Percentiles rank a stretch among this genome's conserved stretches.
Evolutionary conservation across 1,139 yeast species (phyloP).

Genomic region (Zygoascus meyerae): DNA sequence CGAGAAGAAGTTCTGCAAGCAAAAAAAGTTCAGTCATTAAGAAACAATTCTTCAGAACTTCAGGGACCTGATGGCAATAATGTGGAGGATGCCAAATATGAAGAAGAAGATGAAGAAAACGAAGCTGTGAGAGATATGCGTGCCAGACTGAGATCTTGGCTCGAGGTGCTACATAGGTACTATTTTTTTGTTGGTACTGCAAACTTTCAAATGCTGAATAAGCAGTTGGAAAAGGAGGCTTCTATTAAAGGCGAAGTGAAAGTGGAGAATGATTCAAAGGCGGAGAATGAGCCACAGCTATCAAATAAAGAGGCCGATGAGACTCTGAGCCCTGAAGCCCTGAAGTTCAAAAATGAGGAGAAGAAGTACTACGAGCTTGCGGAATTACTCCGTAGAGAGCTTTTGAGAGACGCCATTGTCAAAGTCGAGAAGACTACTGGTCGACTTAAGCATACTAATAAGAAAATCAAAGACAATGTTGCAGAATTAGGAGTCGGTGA

Average conservation of each 20-base stretch:
- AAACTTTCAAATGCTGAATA: constrained; percentile 49
- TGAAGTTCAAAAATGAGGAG: constrained; percentile 37
- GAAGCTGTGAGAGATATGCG: constrained; percentile 17
- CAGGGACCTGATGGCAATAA: constrained; percentile 10
- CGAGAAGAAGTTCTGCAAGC: constrained; percentile 12
- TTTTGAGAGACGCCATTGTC: constrained; percentile 44
- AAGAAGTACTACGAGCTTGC: constrained; percentile 54
- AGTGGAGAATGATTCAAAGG: constrained; percentile 13
- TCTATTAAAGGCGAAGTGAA: constrained; percentile 11
- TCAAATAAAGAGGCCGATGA: constrained; percentile 1
- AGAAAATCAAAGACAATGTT: constrained; percentile 3
- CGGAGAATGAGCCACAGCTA: constrained; percentile 2
- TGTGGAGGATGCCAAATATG: constrained; percentile 16
- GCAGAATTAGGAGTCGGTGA: neutral
- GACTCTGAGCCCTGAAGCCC: constrained; percentile 20
- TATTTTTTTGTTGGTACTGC: constrained; percentile 79
- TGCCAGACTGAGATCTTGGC: constrained; percentile 38
- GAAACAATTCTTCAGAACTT: constrained; percentile 15
- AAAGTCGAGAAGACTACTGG: constrained; percentile 29
- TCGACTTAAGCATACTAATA: constrained; percentile 15
- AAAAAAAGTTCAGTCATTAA: constrained; percentile 20
- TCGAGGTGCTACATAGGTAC: constrained; percentile 64
- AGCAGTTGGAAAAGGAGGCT: constrained; percentile 17
- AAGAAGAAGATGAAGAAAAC: constrained; percentile 28
- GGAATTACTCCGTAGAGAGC: constrained; percentile 50